These are phyloP conservation scores for Penicillium sp. DNA, from an alignment of 2,329 filamentous ascomycete genomes.

Conservation along the genomic window DNA sequence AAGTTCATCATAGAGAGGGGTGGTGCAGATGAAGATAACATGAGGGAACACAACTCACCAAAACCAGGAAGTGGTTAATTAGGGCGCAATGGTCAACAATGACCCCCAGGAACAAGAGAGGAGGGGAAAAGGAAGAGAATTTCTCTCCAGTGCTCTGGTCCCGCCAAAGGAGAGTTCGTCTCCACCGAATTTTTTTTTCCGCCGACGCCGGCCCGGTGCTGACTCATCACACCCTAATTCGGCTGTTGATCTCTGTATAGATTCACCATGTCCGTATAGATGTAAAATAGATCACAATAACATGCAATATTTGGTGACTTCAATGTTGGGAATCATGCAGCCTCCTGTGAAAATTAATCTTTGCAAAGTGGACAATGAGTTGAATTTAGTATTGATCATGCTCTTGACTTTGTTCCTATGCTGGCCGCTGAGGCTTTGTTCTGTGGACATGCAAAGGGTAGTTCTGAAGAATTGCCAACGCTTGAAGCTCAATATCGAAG, in stretches of 20 bases:
- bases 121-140: slow-evolving; percentile 19
- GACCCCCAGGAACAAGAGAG: slow-evolving; percentile 15
- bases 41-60: slow-evolving; percentile 13
- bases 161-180: slow-evolving; percentile 13
- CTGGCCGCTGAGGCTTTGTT: background rate
- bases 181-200: slow-evolving; percentile 22
- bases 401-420: background rate
- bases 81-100: slow-evolving; percentile 22
- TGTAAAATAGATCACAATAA: background rate
- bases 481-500: background rate
- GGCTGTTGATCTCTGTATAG: background rate
- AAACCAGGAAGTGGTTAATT: slow-evolving; percentile 11
- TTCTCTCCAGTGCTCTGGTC: slow-evolving; percentile 17
- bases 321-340: no score
- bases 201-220: slow-evolving; percentile 9
- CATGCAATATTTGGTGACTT: no score
- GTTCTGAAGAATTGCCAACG: no score
- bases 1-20: slow-evolving; percentile 40
- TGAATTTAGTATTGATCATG: background rate
- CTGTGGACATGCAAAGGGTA: background rate
- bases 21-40: background rate
- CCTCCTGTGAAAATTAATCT: background rate
- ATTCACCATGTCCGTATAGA: background rate
- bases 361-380: background rate
- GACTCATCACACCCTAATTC: slow-evolving; percentile 7